Evolutionary conservation across 1,139 yeast genomes (phyloP).

Genomic region (Nakaseomyces nivariensis): DNA sequence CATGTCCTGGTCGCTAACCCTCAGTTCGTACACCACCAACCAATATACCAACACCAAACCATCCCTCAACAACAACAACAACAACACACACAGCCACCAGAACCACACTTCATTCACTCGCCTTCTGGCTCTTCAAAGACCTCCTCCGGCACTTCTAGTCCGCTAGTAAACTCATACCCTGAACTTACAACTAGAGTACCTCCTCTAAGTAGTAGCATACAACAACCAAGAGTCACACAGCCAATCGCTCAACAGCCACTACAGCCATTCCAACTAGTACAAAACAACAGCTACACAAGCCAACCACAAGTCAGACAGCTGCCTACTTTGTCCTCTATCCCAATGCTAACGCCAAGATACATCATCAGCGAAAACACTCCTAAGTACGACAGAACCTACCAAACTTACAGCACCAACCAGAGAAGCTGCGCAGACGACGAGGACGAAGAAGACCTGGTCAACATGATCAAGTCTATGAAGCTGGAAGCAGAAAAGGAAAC

Average conservation of each 20-base stretch:
- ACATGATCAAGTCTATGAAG: constrained; percentile 4
- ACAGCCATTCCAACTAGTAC: background rate
- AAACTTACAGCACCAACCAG: constrained; percentile 18
- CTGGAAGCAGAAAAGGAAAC: constrained; percentile 8
- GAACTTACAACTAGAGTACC: constrained; percentile 10
- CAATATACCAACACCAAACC: background rate
- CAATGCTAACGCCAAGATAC: constrained; percentile 11
- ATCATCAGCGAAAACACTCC: constrained; percentile 8
- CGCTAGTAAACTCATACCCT: constrained; percentile 2
- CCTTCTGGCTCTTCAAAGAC: background rate
- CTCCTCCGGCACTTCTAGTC: constrained; percentile 1
- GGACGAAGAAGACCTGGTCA: background rate
- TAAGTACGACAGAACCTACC: constrained; percentile 1
- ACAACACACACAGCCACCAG: background rate
- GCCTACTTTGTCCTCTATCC: constrained; percentile 10
- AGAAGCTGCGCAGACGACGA: constrained; percentile 14
- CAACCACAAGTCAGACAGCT: constrained; percentile 3
- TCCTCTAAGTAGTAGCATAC: constrained; percentile 10
- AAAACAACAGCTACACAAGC: background rate
- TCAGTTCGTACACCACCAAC: constrained; percentile 5
- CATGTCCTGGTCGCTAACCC: constrained; percentile 4
- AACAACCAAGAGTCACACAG: background rate
- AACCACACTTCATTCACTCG: background rate
- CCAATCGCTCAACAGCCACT: constrained; percentile 1
- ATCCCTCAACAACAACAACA: constrained; percentile 5